These are phyloP conservation scores for Sporothrix brunneoviolacea DNA, from an alignment of 2,329 filamentous ascomycete genomes.

Conservation along the genomic window DNA sequence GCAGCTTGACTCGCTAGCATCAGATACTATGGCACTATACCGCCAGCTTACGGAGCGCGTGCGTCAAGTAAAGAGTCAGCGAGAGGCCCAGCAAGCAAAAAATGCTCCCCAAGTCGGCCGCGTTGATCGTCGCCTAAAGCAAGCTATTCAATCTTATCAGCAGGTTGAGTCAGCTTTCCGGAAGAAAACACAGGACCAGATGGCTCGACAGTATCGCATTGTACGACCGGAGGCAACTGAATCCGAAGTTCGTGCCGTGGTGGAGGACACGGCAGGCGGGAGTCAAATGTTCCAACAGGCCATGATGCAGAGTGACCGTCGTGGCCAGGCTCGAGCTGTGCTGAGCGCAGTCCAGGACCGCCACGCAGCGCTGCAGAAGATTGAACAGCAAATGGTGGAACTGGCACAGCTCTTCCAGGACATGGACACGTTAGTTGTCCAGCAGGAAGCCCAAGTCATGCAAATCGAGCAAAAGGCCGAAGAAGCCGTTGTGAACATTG, in stretches of 20 bases:
- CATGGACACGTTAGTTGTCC: conserved; percentile 75
- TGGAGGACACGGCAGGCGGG: conserved; percentile 62
- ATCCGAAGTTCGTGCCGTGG: conserved; percentile 68
- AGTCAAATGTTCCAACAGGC: conserved; percentile 85
- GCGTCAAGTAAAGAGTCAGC: conserved; percentile 68
- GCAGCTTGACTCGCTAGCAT: conserved; percentile 65
- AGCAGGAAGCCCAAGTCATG: conserved; percentile 74
- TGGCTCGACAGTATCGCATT: conserved; percentile 85
- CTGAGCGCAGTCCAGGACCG: conserved; percentile 74
- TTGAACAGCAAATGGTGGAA: conserved; percentile 83
- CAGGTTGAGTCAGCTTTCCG: conserved; percentile 72
- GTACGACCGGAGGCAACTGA: conserved; percentile 76
- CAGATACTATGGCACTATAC: conserved; percentile 79
- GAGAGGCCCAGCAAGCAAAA: conserved; percentile 64
- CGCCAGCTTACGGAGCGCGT: conserved; percentile 72
- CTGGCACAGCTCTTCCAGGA: conserved; percentile 83
- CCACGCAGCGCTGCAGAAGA: conserved; percentile 83
- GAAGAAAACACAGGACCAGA: conserved; percentile 73
- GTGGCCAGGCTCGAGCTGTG: conserved; percentile 73
- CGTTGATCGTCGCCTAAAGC: conserved; percentile 72
- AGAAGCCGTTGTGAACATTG: conserved; percentile 76
- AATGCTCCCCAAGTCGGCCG: conserved; percentile 77
- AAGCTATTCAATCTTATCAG: conserved; percentile 76
- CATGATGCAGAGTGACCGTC: conserved; percentile 72
- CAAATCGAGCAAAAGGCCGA: conserved; percentile 83